phyloP scores from a whole-genome alignment of 805 yeast genomes.

The Saccharomyces kudriavzevii region DNA sequence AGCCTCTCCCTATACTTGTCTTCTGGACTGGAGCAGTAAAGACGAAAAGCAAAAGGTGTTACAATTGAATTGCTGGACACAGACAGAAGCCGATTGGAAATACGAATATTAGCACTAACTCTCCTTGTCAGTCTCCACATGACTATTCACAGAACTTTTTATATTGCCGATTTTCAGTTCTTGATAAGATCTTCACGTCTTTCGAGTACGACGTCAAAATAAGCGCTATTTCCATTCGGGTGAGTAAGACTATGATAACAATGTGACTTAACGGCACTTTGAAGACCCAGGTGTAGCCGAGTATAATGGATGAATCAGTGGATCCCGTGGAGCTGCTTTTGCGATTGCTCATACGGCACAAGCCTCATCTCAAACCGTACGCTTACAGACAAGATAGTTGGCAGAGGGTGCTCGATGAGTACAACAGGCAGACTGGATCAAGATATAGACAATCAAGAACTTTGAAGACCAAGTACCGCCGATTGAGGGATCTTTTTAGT shows the following conservation, averaged over 20 bases:
- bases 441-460: constrained; percentile 27
- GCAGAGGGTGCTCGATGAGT: constrained; percentile 20
- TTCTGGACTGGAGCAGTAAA: constrained; percentile 14
- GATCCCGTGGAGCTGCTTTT: constrained; percentile 16
- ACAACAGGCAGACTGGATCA: constrained; percentile 17
- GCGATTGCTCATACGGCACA: constrained; percentile 17
- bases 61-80: background rate
- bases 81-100: background rate
- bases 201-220: constrained; percentile 1
- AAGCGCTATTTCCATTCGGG: constrained; percentile 1
- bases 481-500: constrained; percentile 12
- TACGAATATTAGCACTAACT: background rate
- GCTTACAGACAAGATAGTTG: constrained; percentile 22
- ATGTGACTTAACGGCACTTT: background rate
- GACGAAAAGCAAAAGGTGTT: background rate
- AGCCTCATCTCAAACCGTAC: constrained; percentile 25
- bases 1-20: constrained; percentile 32
- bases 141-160: background rate
- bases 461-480: constrained; percentile 23
- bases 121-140: background rate
- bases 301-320: constrained; percentile 2
- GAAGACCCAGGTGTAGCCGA: background rate
- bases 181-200: background rate
- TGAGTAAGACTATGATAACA: background rate
- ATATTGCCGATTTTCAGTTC: background rate